phyloP scores from a whole-genome alignment of 192 early-diverging fungal species.

The Mortierella alpina region DNA sequence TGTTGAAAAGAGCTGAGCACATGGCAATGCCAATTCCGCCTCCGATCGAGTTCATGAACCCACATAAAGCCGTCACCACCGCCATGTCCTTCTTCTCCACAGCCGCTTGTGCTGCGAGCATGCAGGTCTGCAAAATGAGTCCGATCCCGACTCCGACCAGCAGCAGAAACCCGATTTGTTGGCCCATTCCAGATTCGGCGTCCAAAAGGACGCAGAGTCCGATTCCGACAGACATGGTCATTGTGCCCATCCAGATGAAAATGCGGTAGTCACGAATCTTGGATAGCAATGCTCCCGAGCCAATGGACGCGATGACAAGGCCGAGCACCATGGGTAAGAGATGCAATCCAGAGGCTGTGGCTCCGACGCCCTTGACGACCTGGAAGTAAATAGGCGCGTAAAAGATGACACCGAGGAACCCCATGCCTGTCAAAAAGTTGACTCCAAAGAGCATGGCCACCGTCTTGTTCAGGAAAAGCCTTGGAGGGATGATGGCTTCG shows the following conservation, averaged over 20 bases:
- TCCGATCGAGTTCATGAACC: conserved; percentile 66
- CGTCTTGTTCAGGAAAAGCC: conserved; percentile 71
- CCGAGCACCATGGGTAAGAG: conserved; percentile 80
- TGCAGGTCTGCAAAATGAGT: conserved; percentile 75
- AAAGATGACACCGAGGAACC: conserved; percentile 72
- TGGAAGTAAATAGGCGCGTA: conserved; percentile 89
- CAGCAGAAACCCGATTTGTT: conserved; percentile 72
- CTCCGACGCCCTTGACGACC: conserved; percentile 77
- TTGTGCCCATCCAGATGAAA: conserved; percentile 71
- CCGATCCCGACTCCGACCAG: conserved; percentile 83
- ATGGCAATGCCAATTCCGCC: conserved; percentile 73
- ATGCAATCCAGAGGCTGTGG: conserved; percentile 80
- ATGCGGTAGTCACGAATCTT: conserved; percentile 68
- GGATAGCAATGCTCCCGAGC: conserved; percentile 69
- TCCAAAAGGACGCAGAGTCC: conserved; percentile 66
- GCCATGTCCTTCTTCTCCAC: conserved; percentile 77
- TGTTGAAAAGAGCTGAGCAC: conserved; percentile 73
- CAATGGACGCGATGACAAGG: conserved; percentile 76
- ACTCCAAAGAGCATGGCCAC: conserved; percentile 68
- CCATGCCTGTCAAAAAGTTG: conserved; percentile 73
- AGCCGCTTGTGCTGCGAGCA: conserved; percentile 78
- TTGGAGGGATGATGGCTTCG: conserved; percentile 80
- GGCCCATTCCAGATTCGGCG: conserved; percentile 55
- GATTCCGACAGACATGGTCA: conserved; percentile 69
- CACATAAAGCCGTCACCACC: conserved; percentile 74